Percentiles rank a stretch among this genome's conserved stretches.
These are phyloP conservation scores for Zalaria obscura DNA, from an alignment of 2,329 filamentous ascomycete species.

Conservation along the genomic window DNA sequence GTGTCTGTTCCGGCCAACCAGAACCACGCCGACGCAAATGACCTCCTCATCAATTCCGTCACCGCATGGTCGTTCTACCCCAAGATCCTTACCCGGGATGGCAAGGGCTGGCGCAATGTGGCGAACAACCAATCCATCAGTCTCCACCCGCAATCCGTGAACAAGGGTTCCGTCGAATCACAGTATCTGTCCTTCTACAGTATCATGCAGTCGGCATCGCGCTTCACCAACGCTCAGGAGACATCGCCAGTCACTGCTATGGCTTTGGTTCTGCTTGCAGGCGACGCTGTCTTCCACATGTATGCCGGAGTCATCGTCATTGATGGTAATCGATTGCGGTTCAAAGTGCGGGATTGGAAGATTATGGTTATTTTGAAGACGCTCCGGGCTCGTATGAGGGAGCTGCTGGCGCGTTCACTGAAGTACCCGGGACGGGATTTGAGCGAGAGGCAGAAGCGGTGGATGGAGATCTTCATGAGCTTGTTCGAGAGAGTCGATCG, in stretches of 20 bases:
- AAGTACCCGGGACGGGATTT: slow-evolving; percentile 32
- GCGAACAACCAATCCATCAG: slow-evolving; percentile 85
- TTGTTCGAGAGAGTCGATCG: slow-evolving; percentile 9
- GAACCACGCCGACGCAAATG: slow-evolving; percentile 65
- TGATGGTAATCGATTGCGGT: slow-evolving; percentile 75
- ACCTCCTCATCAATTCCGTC: slow-evolving; percentile 64
- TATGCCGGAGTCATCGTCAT: slow-evolving; percentile 77
- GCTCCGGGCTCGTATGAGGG: slow-evolving; percentile 57
- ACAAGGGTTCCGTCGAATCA: slow-evolving; percentile 47
- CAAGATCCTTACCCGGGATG: slow-evolving; percentile 72
- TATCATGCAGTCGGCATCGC: slow-evolving; percentile 83
- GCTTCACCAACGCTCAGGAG: slow-evolving; percentile 79
- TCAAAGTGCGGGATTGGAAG: slow-evolving; percentile 79
- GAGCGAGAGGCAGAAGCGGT: slow-evolving; percentile 24
- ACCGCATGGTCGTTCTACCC: slow-evolving; percentile 94
- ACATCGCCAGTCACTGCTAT: slow-evolving; percentile 54
- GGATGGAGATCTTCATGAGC: slow-evolving; percentile 23
- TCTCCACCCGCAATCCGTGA: slow-evolving; percentile 78
- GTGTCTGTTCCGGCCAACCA: slow-evolving; percentile 68
- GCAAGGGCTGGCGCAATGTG: slow-evolving; percentile 79
- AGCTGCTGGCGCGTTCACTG: slow-evolving; percentile 60
- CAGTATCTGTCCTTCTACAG: slow-evolving; percentile 91
- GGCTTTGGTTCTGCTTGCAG: slow-evolving; percentile 70
- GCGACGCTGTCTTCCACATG: slow-evolving; percentile 80
- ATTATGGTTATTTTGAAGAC: slow-evolving; percentile 79